These are phyloP conservation scores for Alternaria arbusti DNA, from an alignment of 2,329 filamentous ascomycete genomes.

Conservation along the genomic window DNA sequence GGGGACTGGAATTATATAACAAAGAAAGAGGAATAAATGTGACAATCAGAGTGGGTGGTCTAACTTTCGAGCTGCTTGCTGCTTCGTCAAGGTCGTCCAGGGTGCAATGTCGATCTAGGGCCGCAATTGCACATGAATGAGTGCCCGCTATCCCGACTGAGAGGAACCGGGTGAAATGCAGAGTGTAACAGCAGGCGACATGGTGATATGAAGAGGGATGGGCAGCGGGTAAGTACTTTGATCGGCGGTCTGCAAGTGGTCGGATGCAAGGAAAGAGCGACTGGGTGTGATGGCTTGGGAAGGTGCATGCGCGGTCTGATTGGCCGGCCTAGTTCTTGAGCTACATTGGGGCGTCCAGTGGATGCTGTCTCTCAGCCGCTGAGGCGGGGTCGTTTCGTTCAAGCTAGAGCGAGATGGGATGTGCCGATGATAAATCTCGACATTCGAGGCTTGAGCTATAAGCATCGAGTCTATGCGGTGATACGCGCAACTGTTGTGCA, in stretches of 20 bases:
- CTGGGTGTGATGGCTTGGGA: slow-evolving; percentile 32
- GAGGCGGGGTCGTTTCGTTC: slow-evolving; percentile 34
- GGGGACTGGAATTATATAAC: slow-evolving; percentile 3
- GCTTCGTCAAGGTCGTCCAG: slow-evolving; percentile 11
- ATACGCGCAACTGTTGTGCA: not conserved
- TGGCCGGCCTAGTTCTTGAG: slow-evolving; percentile 35
- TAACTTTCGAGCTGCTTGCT: slow-evolving; percentile 6
- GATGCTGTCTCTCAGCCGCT: slow-evolving; percentile 39
- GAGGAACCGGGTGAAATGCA: slow-evolving; percentile 30
- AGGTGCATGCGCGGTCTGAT: slow-evolving; percentile 30
- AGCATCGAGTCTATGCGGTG: not conserved
- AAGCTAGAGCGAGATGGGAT: slow-evolving; percentile 15
- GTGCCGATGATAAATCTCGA: slow-evolving; percentile 9
- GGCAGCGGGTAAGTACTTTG: slow-evolving; percentile 28
- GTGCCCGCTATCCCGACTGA: slow-evolving; percentile 24
- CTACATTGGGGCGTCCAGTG: slow-evolving; percentile 39
- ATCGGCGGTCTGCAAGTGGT: slow-evolving; percentile 36
- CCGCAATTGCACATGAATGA: slow-evolving; percentile 11
- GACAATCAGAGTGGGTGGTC: slow-evolving; percentile 4
- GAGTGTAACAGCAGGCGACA: slow-evolving; percentile 34
- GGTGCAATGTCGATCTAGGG: slow-evolving; percentile 20
- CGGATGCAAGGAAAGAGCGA: slow-evolving; percentile 22
- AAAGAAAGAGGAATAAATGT: slow-evolving; percentile 4
- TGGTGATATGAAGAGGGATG: slow-evolving; percentile 31
- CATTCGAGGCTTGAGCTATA: not conserved